Evolutionary conservation across 1,284 basidiomycete genomes (phyloP).

Genomic region (Sanghuangporus weigelae): DNA sequence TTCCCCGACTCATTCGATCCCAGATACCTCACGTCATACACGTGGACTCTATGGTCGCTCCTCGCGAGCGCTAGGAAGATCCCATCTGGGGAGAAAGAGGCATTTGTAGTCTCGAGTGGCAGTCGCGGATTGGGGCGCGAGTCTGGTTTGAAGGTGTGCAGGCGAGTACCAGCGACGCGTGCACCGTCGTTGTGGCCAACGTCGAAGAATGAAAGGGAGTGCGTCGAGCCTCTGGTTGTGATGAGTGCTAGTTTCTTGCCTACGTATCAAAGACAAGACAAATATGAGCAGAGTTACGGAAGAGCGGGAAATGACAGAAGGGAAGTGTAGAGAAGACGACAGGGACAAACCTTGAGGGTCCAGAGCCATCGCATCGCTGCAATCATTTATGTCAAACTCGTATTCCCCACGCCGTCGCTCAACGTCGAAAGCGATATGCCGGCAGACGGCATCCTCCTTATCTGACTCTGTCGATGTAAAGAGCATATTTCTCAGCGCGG

Average conservation of each 20-base stretch:
- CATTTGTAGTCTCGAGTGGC: conserved; percentile 43
- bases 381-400: conserved; percentile 40
- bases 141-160: conserved; percentile 29
- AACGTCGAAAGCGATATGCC: conserved; percentile 49
- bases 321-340: background rate
- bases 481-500: conserved; percentile 32
- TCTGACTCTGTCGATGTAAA: conserved; percentile 59
- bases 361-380: conserved; percentile 49
- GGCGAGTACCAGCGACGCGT: conserved; percentile 50
- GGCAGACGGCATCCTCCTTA: conserved; percentile 30
- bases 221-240: conserved; percentile 36
- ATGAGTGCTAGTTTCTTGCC: conserved; percentile 40
- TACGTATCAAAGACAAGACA: conserved; percentile 19
- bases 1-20: conserved; percentile 26
- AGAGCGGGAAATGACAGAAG: conserved; percentile 11
- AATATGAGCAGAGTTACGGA: conserved; percentile 8
- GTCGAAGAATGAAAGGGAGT: conserved; percentile 52
- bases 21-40: conserved; percentile 60
- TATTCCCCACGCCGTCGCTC: conserved; percentile 24
- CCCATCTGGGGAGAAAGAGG: conserved; percentile 55
- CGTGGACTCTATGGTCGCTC: conserved; percentile 50
- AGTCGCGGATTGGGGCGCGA: conserved; percentile 27
- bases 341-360: conserved; percentile 36
- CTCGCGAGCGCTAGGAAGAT: conserved; percentile 54
- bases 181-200: conserved; percentile 29